These are phyloP conservation scores for Saccharomycopsis oosterbeekiorum DNA, from an alignment of 805 yeast genomes.

Conservation along the genomic window DNA sequence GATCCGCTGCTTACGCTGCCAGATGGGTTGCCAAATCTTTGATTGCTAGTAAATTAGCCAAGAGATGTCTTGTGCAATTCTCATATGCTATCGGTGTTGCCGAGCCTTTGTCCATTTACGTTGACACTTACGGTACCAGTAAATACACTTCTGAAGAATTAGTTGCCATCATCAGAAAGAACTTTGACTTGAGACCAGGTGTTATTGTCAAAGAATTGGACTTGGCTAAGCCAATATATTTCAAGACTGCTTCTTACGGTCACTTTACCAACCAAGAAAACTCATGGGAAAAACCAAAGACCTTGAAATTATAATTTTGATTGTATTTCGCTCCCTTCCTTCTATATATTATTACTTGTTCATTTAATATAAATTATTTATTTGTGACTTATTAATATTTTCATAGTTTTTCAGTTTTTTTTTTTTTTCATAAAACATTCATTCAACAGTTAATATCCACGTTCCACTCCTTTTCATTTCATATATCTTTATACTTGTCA, in stretches of 20 bases:
- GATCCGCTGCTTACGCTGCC: slow-evolving; percentile 99
- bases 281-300: slow-evolving; percentile 97
- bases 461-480: not conserved
- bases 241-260: slow-evolving; percentile 98
- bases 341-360: slow-evolving; percentile 1
- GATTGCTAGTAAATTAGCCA: slow-evolving; percentile 88
- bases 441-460: not conserved
- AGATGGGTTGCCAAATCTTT: slow-evolving; percentile 99
- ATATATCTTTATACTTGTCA: not conserved
- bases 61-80: slow-evolving; percentile 96
- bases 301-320: slow-evolving; percentile 32
- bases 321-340: not conserved
- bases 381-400: not conserved
- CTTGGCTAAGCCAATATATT: slow-evolving; percentile 97
- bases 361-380: not conserved
- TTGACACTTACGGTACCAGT: slow-evolving; percentile 97
- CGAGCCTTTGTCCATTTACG: slow-evolving; percentile 95
- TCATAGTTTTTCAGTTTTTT: not conserved
- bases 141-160: slow-evolving; percentile 80
- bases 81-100: slow-evolving; percentile 99
- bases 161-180: slow-evolving; percentile 81
- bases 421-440: not conserved
- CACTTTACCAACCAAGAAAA: slow-evolving; percentile 98
- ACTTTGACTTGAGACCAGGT: slow-evolving; percentile 99
- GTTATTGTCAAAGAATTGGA: slow-evolving; percentile 92